Base-by-base conservation (phyloP, 2,329 filamentous ascomycete genomes). In the Byssothecium circinans region DNA sequence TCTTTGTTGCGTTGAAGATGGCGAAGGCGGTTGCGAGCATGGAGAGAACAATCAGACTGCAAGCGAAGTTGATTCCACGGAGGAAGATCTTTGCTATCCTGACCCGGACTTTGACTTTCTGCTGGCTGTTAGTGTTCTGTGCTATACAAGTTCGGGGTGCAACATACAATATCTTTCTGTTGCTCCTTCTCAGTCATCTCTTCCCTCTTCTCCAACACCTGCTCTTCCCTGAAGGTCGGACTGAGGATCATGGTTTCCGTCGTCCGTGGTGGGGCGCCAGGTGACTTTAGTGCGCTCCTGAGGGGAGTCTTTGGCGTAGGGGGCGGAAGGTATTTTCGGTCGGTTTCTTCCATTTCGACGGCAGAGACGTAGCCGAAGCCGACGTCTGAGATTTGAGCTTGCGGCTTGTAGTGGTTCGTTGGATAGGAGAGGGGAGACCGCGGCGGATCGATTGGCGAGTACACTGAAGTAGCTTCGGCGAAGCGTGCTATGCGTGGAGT, bases 41-140 rank as follows among this genome's bases (percentile, higher is more conserved):
- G 53, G 91, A 80, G 48, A 99, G 81, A 57, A 99, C 89, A 68
- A 99, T 96, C 51, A 97, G 80, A 71, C 89, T 92, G 79, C 94
- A 99, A 72, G 89, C 91, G 73, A 99, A 97, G 80, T 92, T 96
- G 75, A 97, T 88, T 47, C 90, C 87, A 57, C 94, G 87, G n/a
- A 99, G 85, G 53, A 95, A 83, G 62, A 97, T 86, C 78, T 99
- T 99, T 60, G 92, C 94, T 73, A 97, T 80, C 38, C 94, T 85
- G 27, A 97, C 91, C 58, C 90, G 84, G 29, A 86, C 86, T 77
- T 96, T 97, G 71, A 95, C 83, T 86, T 88, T 95, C 92, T 96
- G 67, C 38, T 49, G 3, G 69, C 64, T 53, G 70, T 79, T 70
- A 78, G 68, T 35, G 41, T 19, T 40, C 6, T 22, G 14, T 3